Evolutionary conservation across 2,329 filamentous ascomycete genomes (phyloP).

Genomic region (Ceratocystis ficicola): DNA sequence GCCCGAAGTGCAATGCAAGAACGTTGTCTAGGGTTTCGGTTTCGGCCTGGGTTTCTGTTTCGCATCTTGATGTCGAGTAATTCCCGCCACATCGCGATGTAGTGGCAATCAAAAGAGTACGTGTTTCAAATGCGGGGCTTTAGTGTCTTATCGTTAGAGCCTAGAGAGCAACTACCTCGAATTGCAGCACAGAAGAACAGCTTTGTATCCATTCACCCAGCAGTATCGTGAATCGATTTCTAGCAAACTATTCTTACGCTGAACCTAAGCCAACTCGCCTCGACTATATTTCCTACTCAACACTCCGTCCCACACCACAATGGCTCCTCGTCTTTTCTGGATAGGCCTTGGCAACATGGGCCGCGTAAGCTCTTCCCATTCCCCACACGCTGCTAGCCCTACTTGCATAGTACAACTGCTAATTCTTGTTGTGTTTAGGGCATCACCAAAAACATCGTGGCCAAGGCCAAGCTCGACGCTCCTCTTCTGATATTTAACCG

Average conservation of each 20-base stretch:
- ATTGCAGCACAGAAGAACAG: neutral
- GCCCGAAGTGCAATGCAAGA: neutral
- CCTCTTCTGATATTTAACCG: conserved; percentile 75
- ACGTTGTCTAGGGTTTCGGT: neutral
- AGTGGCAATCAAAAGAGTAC: neutral
- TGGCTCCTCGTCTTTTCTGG: conserved; percentile 41
- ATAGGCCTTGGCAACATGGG: conserved; percentile 85
- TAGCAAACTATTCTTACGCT: neutral
- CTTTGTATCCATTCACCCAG: neutral
- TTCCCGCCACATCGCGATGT: conserved; percentile 1
- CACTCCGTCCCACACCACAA: neutral
- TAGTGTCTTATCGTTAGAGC: neutral
- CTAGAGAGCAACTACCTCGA: neutral
- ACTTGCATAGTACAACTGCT: conserved; percentile 1
- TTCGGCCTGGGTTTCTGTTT: neutral
- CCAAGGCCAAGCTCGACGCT: conserved; percentile 59
- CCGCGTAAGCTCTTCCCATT: conserved; percentile 40
- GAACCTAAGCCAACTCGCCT: neutral
- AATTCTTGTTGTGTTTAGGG: conserved; percentile 38
- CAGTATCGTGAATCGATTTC: neutral
- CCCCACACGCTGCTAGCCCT: neutral
- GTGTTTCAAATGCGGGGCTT: conserved; percentile 4
- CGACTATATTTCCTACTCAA: neutral
- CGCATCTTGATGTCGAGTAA: neutral
- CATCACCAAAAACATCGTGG: conserved; percentile 72